Evolutionary conservation across 495 filamentous ascomycete species (phyloP), one percentile per base, ranked within the genome.

Genomic region (Hyaloscypha finlandica): DNA sequence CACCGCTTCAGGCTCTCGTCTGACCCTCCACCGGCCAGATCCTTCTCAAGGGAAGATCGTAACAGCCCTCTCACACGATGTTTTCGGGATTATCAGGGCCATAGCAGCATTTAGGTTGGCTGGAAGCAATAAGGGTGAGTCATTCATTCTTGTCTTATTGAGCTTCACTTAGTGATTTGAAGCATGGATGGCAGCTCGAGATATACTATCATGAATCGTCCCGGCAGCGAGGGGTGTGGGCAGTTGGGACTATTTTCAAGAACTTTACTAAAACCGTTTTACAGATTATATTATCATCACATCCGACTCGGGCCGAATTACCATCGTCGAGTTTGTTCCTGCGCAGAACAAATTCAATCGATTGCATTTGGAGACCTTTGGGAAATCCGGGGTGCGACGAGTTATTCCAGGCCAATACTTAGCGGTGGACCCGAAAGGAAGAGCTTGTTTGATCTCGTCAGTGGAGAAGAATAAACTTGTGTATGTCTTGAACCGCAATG

Each of bases 391-490:
- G n/a, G 86, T 97, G 25, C 89, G 96, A 39, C 87, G 96, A 62
- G 94, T 97, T 19, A 85, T 99, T 68, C 96, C 96, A 3, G 96
- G 96, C 16, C 92, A 99, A 74, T 98, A 95, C 74, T 83, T 99
- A 22, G 95, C 93, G 2, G 90, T 90, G 9, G 96, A 99, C 76
- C 96, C 96, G 9, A 96, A 96, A 76, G 96, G 96, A 48, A 85
- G 96, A 77, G 96, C 96, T 42, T 97, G 93, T 76, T 83, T 99
- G 70, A 92, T 97, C 59, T 92, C 96, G 8, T 92, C 93, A 9
- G 84, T 95, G 65, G 96, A 99, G 79, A 99, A 99, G 86, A 98
- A 98, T 79, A 98, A 98, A 80, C 90, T 99, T 71, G 96, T 98
- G 74, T 99, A 98, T 78, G 94, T 98, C 74, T 84, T 99, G 63